phyloP scores from a whole-genome alignment of 768 basidiomycete species.

The Strobilomyces confusus region DNA sequence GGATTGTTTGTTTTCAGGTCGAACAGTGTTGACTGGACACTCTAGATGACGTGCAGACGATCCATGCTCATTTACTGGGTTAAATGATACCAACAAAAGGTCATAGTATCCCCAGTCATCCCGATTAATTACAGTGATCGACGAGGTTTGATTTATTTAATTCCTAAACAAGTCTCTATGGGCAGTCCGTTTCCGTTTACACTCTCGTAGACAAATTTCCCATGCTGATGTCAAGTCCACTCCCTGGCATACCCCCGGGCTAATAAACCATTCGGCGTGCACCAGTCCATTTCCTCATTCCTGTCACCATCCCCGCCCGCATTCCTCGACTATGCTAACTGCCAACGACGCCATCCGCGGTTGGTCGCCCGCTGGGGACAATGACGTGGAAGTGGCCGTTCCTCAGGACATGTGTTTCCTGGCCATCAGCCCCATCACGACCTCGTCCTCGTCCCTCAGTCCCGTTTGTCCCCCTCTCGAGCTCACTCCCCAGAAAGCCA shows the following conservation, averaged over 20 bases:
- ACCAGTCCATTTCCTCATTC: neutral
- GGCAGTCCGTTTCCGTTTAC: conserved; percentile 3
- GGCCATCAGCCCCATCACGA: conserved; percentile 1
- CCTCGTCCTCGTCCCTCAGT: conserved; percentile 3
- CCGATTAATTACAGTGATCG: conserved; percentile 6
- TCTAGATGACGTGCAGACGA: neutral
- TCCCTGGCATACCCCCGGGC: neutral
- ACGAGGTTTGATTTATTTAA: conserved; percentile 11
- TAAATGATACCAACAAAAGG: neutral
- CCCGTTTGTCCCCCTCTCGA: conserved; percentile 17
- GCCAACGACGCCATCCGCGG: conserved; percentile 16
- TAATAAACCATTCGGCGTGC: conserved; percentile 6
- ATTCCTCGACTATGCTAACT: conserved; percentile 8
- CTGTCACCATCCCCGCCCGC: neutral
- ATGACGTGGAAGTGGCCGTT: conserved; percentile 28
- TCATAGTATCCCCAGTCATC: neutral
- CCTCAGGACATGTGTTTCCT: conserved; percentile 15
- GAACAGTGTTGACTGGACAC: no score
- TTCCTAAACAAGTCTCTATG: conserved; percentile 6
- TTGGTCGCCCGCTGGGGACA: conserved; percentile 27
- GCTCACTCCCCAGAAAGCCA: neutral
- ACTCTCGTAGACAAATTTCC: neutral
- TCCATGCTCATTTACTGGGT: neutral
- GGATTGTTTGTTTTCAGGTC: no score
- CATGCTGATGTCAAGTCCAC: neutral